Evolutionary conservation across 1,284 basidiomycete genomes (phyloP).

Genomic region (Coniferiporia sulphurascens): DNA sequence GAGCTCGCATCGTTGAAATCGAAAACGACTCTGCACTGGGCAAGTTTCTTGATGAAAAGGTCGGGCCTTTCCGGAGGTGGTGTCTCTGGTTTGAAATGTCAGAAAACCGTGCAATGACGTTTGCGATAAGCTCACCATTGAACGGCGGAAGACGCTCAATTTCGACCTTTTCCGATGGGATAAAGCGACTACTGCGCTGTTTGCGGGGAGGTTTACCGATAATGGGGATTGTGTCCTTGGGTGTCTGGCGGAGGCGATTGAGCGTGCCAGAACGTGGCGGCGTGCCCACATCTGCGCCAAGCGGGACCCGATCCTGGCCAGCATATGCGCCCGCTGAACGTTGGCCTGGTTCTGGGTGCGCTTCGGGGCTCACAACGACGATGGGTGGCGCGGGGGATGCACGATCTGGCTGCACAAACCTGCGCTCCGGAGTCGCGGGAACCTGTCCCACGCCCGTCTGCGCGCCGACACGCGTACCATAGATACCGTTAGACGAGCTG

Average conservation of each 20-base stretch:
- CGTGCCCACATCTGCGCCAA: conserved; percentile 42
- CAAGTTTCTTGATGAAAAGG: conserved; percentile 92
- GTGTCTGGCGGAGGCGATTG: conserved; percentile 65
- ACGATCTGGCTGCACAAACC: conserved; percentile 38
- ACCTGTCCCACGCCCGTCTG: neutral
- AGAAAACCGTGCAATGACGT: conserved; percentile 13
- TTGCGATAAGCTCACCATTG: conserved; percentile 53
- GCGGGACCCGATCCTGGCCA: conserved; percentile 49
- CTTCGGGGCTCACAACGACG: conserved; percentile 85
- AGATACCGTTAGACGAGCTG: conserved; percentile 23
- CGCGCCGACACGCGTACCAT: neutral
- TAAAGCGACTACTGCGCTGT: conserved; percentile 93
- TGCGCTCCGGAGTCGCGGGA: conserved; percentile 11
- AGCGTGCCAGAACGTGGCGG: conserved; percentile 51
- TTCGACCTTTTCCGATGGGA: conserved; percentile 94
- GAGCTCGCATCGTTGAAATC: conserved; percentile 98
- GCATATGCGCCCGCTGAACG: conserved; percentile 33
- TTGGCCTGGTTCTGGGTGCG: conserved; percentile 49
- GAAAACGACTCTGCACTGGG: conserved; percentile 95
- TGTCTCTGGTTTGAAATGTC: conserved; percentile 61
- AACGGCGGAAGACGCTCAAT: conserved; percentile 95
- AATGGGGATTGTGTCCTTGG: conserved; percentile 93
- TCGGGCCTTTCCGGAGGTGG: conserved; percentile 84
- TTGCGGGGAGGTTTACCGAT: conserved; percentile 94
- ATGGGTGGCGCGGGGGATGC: conserved; percentile 70